Percentiles rank a stretch among this genome's conserved stretches.
These are phyloP conservation scores for Vitis cinerea DNA, from an alignment of 164 flowering plant species.

Conservation along the genomic window DNA sequence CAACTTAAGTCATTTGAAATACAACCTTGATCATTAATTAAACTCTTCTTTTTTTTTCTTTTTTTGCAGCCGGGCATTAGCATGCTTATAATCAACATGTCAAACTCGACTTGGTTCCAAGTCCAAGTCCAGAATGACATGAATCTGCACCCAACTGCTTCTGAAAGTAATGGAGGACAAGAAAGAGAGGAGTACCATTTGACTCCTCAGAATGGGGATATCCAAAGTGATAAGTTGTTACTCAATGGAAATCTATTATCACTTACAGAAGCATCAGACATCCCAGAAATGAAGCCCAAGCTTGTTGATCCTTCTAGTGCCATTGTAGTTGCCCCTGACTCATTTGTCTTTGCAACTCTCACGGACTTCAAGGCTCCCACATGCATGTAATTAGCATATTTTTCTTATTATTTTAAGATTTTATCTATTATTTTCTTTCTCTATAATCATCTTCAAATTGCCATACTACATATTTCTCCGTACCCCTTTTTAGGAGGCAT, in stretches of 20 bases:
- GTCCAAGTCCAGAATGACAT: slow-evolving; percentile 26
- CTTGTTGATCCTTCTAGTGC: slow-evolving; percentile 28
- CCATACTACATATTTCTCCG: too few species aligned
- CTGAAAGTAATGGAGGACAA: background rate
- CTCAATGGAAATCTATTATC: slow-evolving; percentile 49
- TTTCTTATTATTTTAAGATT: too few species aligned
- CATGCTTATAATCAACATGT: slow-evolving; percentile 37
- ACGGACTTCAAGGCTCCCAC: slow-evolving; percentile 47
- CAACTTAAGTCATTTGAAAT: too few species aligned
- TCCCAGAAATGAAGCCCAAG: slow-evolving; percentile 44
- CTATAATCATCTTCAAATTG: too few species aligned
- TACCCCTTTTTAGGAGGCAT: too few species aligned
- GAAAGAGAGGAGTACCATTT: slow-evolving; percentile 55
- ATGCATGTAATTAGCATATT: slow-evolving; percentile 20
- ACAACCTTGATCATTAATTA: too few species aligned
- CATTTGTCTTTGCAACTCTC: slow-evolving; percentile 36
- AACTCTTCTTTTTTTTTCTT: too few species aligned
- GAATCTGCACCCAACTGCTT: slow-evolving; percentile 21
- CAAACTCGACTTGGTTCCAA: slow-evolving; percentile 36
- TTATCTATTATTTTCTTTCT: too few species aligned
- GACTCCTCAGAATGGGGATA: slow-evolving; percentile 47
- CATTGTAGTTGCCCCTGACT: slow-evolving; percentile 34
- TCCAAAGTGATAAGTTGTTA: slow-evolving; percentile 42
- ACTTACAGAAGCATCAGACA: slow-evolving; percentile 37
- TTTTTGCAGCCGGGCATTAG: too few species aligned